Base-by-base conservation (phyloP, 2,329 filamentous ascomycete species). In the Drechslerella dactyloides region DNA sequence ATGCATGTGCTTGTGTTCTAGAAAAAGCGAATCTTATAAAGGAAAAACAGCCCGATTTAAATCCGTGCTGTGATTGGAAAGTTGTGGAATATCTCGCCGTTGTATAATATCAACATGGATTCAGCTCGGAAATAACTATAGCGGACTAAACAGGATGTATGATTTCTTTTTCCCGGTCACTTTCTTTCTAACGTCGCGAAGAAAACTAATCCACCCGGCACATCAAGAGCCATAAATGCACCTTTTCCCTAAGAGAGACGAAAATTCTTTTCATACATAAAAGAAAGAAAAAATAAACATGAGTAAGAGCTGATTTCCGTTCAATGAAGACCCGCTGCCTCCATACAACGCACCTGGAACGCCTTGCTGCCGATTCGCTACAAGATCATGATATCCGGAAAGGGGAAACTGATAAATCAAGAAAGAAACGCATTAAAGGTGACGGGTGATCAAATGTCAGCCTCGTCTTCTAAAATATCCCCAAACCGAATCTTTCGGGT, bases 301-400 rank as follows among this genome's bases (percentile, higher is more conserved):
- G 35, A 53, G n/a, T 15, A 53, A 37, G 30, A 46, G 50, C 13
- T 13, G 35, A 42, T 40, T 57, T 52, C 53, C n/a, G 19, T 55
- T 58, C 58, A n/a, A 11, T 51, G 56, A 62, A 52, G 19, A 60
- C 37, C 55, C 57, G 60, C 60, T 65, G 60, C 68, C 68, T 72
- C 68, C 68, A 63, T 70, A 33, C 8, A 59, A 55, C 55, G 59
- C 48, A 63, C 30, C 68, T 56, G 51, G 60, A 72, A 72, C 68
- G 68, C 68, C 68, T 65, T 72, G 68, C 68, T 72, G 46, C 56
- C 55, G 50, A 51, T 52, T 72, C 68, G 68, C 68, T 72, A 72
- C 68, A 65, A 64, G 54, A 60, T 72, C 68, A 65, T 65, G 54
- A 65, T 64, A 58, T 51, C 42, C 30, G 17, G 15, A 53, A 15